phyloP scores from a whole-genome alignment of 2,329 filamentous ascomycete genomes.

The Epichloe elymi region DNA sequence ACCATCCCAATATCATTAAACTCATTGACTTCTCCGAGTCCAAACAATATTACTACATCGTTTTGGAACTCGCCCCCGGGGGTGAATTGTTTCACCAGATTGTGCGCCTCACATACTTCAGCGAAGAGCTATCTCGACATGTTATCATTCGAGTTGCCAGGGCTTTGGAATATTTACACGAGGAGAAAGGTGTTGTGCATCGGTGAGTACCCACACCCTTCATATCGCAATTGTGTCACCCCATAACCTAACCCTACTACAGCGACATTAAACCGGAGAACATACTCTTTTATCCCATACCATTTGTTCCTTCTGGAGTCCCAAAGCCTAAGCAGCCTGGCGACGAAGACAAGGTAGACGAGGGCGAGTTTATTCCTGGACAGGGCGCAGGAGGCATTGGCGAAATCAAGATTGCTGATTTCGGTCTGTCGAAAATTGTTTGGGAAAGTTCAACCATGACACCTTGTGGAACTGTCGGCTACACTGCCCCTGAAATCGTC shows the following conservation, averaged over 20 bases:
- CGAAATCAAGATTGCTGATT: conserved; percentile 93
- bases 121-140: conserved; percentile 85
- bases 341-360: conserved; percentile 94
- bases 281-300: conserved; percentile 78
- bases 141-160: conserved; percentile 94
- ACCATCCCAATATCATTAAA: conserved; percentile 92
- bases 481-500: conserved; percentile 96
- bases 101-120: conserved; percentile 95
- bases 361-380: conserved; percentile 80
- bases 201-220: conserved; percentile 42
- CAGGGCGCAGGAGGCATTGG: conserved; percentile 83
- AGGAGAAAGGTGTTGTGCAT: conserved; percentile 90
- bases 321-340: conserved; percentile 73
- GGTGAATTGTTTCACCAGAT: conserved; percentile 98
- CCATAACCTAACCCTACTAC: conserved; percentile 3
- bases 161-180: conserved; percentile 84
- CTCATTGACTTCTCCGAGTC: conserved; percentile 91
- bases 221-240: not conserved
- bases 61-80: conserved; percentile 80
- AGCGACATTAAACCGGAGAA: conserved; percentile 99
- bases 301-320: conserved; percentile 64
- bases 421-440: conserved; percentile 92
- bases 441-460: conserved; percentile 99
- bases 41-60: conserved; percentile 91
- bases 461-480: conserved; percentile 95